Base-by-base conservation (phyloP, 2,329 filamentous ascomycete species). In the Fusarium sterilihyphosum region DNA sequence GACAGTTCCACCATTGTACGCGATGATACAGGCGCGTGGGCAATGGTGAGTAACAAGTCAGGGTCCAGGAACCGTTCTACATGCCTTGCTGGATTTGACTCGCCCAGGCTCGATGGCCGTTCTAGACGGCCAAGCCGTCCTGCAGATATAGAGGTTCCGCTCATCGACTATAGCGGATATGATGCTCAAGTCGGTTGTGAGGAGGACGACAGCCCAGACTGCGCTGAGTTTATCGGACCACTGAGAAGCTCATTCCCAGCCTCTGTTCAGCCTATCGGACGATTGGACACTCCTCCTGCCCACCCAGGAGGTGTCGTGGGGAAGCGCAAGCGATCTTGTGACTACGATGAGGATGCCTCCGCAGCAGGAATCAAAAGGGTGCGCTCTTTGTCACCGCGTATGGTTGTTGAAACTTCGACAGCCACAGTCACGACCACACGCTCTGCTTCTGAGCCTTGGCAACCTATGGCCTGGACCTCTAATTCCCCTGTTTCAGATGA, bases 321-420 rank as follows among this genome's bases (percentile, higher is more conserved):
- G 13, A 73, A 66, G 38, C 58, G 66, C 14, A 47, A 62, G 26
- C 62, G 56, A 10, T 66, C 62, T 18, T 17, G 26, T 52, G 61
- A 63, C 40, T 57, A 54, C n/a, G 61, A 62, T 38, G 62, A 73
- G 8, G 37, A 53, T 31, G 20, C 62, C 57, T 26, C 60, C 8
- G 22, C 38, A 22, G 35, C 41, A 14, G 22, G 13, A 33, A 44
- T 24, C 33, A 75, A 75, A 49, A 73, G 26, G 40, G 29, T 22
- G 17, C 37, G 64, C 11, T 14, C 43, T 24, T 46, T n/a, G n/a
- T 33, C 47, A 22, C 26, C 24, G 14, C 14, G n/a, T 9, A 17
- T 22, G 5, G 29, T 9, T 14, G 14, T 31, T 14, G 33, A 33
- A 14, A 5, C 41, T 22, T 49, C 47, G 14, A 29, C 49, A 26